These are phyloP conservation scores for Globisporangium emineosum DNA, from an alignment of 352 stramenopile species.

Conservation along the genomic window DNA sequence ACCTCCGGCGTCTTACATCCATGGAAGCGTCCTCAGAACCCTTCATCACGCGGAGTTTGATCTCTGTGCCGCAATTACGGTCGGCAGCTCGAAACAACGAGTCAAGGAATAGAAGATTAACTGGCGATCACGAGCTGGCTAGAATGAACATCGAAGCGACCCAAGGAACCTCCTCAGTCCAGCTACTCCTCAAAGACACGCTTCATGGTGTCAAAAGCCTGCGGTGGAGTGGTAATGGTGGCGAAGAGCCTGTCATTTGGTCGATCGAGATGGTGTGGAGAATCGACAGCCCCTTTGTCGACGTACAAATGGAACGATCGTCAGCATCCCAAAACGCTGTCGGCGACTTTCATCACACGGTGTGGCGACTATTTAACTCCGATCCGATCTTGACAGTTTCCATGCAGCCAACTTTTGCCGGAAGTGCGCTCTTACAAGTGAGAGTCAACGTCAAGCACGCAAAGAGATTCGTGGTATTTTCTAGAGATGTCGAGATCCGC, in stretches of 20 bases:
- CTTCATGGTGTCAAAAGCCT: slow-evolving; percentile 15
- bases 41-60: background rate
- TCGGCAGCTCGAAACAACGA: background rate
- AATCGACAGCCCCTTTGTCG: slow-evolving; percentile 10
- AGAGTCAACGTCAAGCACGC: slow-evolving; percentile 9
- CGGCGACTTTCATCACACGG: slow-evolving; percentile 11
- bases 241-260: slow-evolving; percentile 13
- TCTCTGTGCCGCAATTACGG: background rate
- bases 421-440: slow-evolving; percentile 14
- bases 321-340: slow-evolving; percentile 11
- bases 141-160: background rate
- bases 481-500: background rate
- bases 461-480: slow-evolving; percentile 4
- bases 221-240: background rate
- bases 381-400: slow-evolving; percentile 16
- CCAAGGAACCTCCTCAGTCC: background rate
- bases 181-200: slow-evolving; percentile 18
- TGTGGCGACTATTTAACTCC: slow-evolving; percentile 23
- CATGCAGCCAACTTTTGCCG: slow-evolving; percentile 11
- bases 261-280: slow-evolving; percentile 23
- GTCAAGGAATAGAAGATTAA: background rate
- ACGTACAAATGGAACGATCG: slow-evolving; percentile 17
- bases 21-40: background rate
- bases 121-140: background rate
- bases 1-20: slow-evolving; percentile 15